A percentile compares a stretch with the other conserved stretches of the same genome.
Conservation (phyloP, 2,329 filamentous ascomycete genomes). For the Fusarium pseudonygamai region DNA sequence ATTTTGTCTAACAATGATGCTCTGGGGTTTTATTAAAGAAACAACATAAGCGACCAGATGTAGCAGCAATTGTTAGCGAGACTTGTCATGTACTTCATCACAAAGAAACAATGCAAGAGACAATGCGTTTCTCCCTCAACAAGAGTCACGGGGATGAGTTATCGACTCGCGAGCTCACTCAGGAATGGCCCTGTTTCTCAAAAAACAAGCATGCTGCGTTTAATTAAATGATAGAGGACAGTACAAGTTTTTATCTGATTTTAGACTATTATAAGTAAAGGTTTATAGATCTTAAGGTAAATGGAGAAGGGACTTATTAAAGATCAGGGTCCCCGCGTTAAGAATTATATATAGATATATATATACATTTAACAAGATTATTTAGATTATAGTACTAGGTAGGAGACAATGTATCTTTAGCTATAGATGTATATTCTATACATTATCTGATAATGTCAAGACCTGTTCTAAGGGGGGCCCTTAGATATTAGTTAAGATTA, state of each 20-base stretch:
- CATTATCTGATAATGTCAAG: background rate
- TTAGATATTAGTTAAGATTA: background rate
- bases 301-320: background rate
- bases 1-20: constrained; percentile 6
- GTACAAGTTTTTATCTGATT: background rate
- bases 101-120: constrained; percentile 8
- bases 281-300: background rate
- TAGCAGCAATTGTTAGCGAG: background rate
- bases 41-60: background rate
- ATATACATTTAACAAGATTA: background rate
- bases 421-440: background rate
- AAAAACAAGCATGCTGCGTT: background rate
- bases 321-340: background rate
- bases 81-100: background rate
- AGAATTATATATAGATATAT: background rate
- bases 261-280: background rate
- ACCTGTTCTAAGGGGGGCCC: background rate
- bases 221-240: constrained; percentile 10
- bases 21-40: background rate
- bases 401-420: background rate
- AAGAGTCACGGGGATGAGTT: background rate
- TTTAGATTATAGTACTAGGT: background rate
- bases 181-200: constrained; percentile 7
- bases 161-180: background rate
- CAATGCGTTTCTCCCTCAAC: background rate